Conservation (phyloP, 108 stramenopile species). For the Skeletonema menzelii region DNA sequence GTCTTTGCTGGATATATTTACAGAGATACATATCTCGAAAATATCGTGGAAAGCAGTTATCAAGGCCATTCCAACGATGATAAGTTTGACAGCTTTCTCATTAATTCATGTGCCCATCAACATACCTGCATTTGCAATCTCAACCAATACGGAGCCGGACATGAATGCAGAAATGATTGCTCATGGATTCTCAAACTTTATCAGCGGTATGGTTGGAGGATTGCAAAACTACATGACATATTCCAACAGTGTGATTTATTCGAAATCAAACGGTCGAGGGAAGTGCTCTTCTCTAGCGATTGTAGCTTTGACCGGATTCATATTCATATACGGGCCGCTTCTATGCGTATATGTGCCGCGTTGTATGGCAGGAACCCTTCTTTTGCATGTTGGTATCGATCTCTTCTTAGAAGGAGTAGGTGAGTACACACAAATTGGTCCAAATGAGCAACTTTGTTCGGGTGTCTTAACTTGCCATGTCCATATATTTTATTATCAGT, state of each 20-base stretch:
- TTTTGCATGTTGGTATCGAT: slow-evolving; percentile 49
- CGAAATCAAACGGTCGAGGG: slow-evolving; percentile 64
- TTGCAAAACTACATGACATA: slow-evolving; percentile 81
- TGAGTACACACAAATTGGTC: too few species aligned
- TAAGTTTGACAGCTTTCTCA: slow-evolving; percentile 60
- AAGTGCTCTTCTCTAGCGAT: slow-evolving; percentile 47
- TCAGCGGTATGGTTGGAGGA: slow-evolving; percentile 61
- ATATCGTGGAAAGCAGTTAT: slow-evolving; percentile 57
- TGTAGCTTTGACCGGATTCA: slow-evolving; percentile 1
- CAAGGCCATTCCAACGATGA: slow-evolving; percentile 49
- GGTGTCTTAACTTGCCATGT: too few species aligned
- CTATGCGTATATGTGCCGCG: slow-evolving; percentile 28
- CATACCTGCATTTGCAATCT: slow-evolving; percentile 74
- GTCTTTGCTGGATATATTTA: slow-evolving; percentile 52
- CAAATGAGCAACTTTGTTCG: too few species aligned
- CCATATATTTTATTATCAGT: not conserved
- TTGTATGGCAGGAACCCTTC: slow-evolving; percentile 49
- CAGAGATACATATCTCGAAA: slow-evolving; percentile 9
- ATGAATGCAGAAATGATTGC: slow-evolving; percentile 78
- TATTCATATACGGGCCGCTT: slow-evolving; percentile 24
- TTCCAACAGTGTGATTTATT: slow-evolving; percentile 60
- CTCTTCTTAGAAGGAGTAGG: slow-evolving; percentile 38
- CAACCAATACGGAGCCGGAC: slow-evolving; percentile 60
- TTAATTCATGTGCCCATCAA: slow-evolving; percentile 86
- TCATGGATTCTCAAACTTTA: slow-evolving; percentile 68